These are phyloP conservation scores for Leptographium galeiforme DNA, from an alignment of 2,329 filamentous ascomycete species.

Conservation along the genomic window DNA sequence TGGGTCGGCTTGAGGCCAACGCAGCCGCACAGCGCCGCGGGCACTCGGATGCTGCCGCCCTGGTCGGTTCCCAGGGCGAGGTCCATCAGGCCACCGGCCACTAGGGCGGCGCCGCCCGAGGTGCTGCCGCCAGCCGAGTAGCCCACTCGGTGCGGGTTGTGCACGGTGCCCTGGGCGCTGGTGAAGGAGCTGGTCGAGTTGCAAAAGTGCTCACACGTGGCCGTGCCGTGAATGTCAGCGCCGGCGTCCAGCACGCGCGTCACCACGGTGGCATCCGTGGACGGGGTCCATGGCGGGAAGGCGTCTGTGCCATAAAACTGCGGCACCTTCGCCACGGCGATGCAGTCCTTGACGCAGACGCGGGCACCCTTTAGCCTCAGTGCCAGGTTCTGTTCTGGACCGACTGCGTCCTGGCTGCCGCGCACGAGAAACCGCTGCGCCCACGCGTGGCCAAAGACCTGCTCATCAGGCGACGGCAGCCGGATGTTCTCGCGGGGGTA, in stretches of 20 bases:
- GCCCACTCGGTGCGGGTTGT: slow-evolving; percentile 55
- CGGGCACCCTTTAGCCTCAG: neutral
- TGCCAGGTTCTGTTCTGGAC: neutral
- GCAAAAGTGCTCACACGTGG: slow-evolving; percentile 56
- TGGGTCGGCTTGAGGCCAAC: slow-evolving; percentile 32
- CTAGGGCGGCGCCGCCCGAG: slow-evolving; percentile 44
- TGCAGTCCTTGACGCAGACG: slow-evolving; percentile 60
- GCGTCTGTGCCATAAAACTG: slow-evolving; percentile 27
- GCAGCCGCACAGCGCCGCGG: slow-evolving; percentile 23
- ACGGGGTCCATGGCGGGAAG: slow-evolving; percentile 41
- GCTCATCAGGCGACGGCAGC: slow-evolving; percentile 11
- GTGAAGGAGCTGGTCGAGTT: slow-evolving; percentile 43
- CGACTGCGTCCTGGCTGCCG: neutral
- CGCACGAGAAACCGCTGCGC: neutral
- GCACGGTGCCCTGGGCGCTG: slow-evolving; percentile 57
- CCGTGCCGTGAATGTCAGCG: slow-evolving; percentile 55
- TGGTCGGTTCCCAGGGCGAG: slow-evolving; percentile 57
- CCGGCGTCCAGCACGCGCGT: slow-evolving; percentile 40
- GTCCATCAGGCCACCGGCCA: slow-evolving; percentile 12
- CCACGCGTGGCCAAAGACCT: slow-evolving; percentile 18
- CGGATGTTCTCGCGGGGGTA: slow-evolving; percentile 10
- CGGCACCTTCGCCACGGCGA: slow-evolving; percentile 54
- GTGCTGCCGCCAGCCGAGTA: slow-evolving; percentile 70
- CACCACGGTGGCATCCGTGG: slow-evolving; percentile 34
- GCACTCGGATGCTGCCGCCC: slow-evolving; percentile 58